A percentile compares a stretch with the other conserved stretches of the same genome.
Evolutionary conservation across 1,284 basidiomycete genomes (phyloP).

Genomic region (Apiotrichum brassicae): DNA sequence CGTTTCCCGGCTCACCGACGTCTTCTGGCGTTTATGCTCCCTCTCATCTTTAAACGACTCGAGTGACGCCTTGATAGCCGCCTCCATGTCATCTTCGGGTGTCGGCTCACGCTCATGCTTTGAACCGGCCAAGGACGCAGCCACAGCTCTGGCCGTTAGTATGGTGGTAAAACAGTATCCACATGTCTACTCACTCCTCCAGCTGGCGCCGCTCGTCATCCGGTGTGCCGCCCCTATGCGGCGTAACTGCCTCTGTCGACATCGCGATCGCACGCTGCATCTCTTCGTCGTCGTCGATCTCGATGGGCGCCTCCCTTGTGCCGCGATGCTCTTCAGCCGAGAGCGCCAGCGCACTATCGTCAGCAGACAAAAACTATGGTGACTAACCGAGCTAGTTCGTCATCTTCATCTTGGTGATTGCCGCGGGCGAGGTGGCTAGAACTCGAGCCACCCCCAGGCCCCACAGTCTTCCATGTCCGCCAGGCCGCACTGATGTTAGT

Average conservation of each 20-base stretch:
- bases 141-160: constrained; percentile 26
- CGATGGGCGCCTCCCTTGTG: constrained; percentile 1
- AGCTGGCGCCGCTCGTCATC: constrained; percentile 37
- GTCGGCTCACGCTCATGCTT: constrained; percentile 4
- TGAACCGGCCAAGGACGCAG: constrained; percentile 23
- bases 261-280: constrained; percentile 20
- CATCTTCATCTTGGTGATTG: constrained; percentile 21
- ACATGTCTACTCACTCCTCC: constrained; percentile 30
- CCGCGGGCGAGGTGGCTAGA: neutral
- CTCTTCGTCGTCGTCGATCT: constrained; percentile 30
- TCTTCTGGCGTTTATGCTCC: constrained; percentile 6
- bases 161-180: too few species aligned
- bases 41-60: constrained; percentile 13
- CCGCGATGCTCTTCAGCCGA: constrained; percentile 21
- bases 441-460: constrained; percentile 9
- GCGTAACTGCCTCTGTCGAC: neutral
- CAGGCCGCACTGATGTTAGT: constrained; percentile 40
- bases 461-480: constrained; percentile 33
- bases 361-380: constrained; percentile 16
- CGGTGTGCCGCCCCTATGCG: constrained; percentile 29
- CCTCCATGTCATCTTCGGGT: constrained; percentile 14
- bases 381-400: constrained; percentile 32
- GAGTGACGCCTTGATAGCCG: constrained; percentile 17
- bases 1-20: neutral
- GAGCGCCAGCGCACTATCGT: constrained; percentile 28